Percentiles rank a stretch among this genome's conserved stretches.
phyloP scores from a whole-genome alignment of 1,139 yeast genomes.

The Blastobotrys proliferans region DNA sequence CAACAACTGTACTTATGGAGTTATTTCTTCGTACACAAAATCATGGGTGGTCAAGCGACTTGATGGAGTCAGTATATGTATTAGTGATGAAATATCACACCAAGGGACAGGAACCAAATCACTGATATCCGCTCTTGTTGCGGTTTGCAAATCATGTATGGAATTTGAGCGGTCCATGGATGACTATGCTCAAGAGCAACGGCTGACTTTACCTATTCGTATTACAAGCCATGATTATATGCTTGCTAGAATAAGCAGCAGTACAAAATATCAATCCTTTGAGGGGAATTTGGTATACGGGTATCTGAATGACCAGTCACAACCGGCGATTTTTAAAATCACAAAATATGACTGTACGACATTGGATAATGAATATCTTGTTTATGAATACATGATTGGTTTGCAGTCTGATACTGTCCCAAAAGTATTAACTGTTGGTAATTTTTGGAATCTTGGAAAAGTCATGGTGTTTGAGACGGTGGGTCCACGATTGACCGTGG shows the following conservation, averaged over 20 bases:
- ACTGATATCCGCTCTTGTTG: background rate
- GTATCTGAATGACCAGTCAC: background rate
- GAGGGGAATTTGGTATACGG: background rate
- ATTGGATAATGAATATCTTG: slow-evolving; percentile 1
- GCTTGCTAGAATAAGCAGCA: background rate
- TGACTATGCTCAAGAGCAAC: background rate
- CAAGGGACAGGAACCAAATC: background rate
- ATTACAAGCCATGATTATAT: slow-evolving; percentile 5
- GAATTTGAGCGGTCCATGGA: too few relatives aligned
- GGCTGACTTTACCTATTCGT: slow-evolving; percentile 1
- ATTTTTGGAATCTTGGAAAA: slow-evolving; percentile 10
- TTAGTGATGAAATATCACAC: background rate
- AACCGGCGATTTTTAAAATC: slow-evolving; percentile 1
- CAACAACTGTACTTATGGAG: slow-evolving; percentile 3
- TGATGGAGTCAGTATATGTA: background rate
- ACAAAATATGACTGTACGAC: background rate
- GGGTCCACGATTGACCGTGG: slow-evolving; percentile 1
- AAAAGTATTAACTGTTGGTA: background rate
- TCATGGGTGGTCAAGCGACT: slow-evolving; percentile 3
- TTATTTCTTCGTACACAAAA: slow-evolving; percentile 1
- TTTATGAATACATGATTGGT: background rate
- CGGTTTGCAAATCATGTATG: too few relatives aligned
- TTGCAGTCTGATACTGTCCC: slow-evolving; percentile 1
- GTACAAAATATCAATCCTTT: background rate
- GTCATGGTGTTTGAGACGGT: slow-evolving; percentile 2